phyloP scores from a whole-genome alignment of 768 basidiomycete species.

The Podaxis sp. region DNA sequence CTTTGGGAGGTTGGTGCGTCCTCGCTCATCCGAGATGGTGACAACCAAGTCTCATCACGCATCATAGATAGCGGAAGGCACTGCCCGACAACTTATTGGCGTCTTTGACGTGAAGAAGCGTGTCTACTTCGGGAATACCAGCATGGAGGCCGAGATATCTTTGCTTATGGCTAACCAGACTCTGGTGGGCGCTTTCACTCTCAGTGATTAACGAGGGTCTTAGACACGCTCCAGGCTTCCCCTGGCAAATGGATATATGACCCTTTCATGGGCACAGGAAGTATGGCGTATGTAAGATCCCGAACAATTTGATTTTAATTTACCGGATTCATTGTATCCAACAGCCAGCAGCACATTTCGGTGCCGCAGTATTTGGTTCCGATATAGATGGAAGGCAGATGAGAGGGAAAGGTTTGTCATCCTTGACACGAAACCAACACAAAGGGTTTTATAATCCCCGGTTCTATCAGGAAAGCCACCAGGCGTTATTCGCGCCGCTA shows the following conservation, averaged over 20 bases:
- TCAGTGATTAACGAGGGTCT: not conserved
- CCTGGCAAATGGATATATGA: slow-evolving; percentile 94
- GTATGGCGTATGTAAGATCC: slow-evolving; percentile 75
- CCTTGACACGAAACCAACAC: not conserved
- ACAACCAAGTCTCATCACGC: not conserved
- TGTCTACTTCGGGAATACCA: slow-evolving; percentile 90
- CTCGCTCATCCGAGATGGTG: not conserved
- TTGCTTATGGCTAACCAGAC: slow-evolving; percentile 97
- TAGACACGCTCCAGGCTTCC: slow-evolving; percentile 51
- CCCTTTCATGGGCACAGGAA: slow-evolving; percentile 93
- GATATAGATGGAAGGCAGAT: slow-evolving; percentile 98
- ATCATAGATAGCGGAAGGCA: slow-evolving; percentile 53
- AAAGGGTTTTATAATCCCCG: not conserved
- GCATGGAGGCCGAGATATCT: slow-evolving; percentile 96
- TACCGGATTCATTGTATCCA: not conserved
- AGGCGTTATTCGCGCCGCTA: slow-evolving; percentile 78
- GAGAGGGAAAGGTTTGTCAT: slow-evolving; percentile 76
- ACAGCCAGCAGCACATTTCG: slow-evolving; percentile 88
- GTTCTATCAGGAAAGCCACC: slow-evolving; percentile 37
- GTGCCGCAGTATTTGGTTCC: slow-evolving; percentile 83
- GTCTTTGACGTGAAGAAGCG: slow-evolving; percentile 89
- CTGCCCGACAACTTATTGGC: slow-evolving; percentile 64
- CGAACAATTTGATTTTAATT: not conserved
- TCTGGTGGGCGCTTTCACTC: slow-evolving; percentile 47
- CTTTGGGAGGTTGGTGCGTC: slow-evolving; percentile 84